These are phyloP conservation scores for Leccinum imitatum DNA, from an alignment of 768 basidiomycete species.

Conservation along the genomic window DNA sequence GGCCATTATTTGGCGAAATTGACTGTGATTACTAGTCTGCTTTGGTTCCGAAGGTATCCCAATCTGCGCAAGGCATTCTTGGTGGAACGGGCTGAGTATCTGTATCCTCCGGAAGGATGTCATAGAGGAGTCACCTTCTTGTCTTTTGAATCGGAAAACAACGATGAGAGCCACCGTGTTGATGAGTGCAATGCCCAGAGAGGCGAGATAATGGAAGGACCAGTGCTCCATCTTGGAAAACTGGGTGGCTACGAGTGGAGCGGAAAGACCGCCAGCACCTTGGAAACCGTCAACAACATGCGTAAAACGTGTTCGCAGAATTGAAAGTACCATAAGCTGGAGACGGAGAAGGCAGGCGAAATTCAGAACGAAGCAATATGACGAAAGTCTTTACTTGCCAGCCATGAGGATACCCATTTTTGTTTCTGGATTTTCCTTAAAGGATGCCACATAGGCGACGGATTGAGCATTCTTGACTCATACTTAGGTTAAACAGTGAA, in stretches of 20 bases:
- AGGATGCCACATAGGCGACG: conserved; percentile 64
- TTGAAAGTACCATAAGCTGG: conserved; percentile 14
- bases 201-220: conserved; percentile 46
- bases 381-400: conserved; percentile 7
- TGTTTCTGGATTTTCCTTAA: conserved; percentile 52
- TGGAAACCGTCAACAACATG: conserved; percentile 12
- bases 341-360: background rate
- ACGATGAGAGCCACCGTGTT: conserved; percentile 50
- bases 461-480: conserved; percentile 64
- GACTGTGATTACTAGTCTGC: conserved; percentile 33
- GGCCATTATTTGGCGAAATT: conserved; percentile 46
- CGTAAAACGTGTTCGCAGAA: background rate
- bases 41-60: conserved; percentile 31
- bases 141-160: conserved; percentile 64
- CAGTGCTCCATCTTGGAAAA: conserved; percentile 40
- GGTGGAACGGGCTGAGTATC: background rate
- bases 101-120: background rate
- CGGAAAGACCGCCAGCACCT: conserved; percentile 48
- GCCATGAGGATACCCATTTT: conserved; percentile 76
- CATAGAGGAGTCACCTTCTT: conserved; percentile 50
- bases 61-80: conserved; percentile 39
- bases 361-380: background rate
- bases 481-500: background rate
- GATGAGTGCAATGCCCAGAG: conserved; percentile 59
- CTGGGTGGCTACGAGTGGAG: conserved; percentile 54